Percentiles rank a stretch among this genome's conserved stretches.
Conservation (phyloP, 352 stramenopile species). For the Thalassiosira mediterranea region DNA sequence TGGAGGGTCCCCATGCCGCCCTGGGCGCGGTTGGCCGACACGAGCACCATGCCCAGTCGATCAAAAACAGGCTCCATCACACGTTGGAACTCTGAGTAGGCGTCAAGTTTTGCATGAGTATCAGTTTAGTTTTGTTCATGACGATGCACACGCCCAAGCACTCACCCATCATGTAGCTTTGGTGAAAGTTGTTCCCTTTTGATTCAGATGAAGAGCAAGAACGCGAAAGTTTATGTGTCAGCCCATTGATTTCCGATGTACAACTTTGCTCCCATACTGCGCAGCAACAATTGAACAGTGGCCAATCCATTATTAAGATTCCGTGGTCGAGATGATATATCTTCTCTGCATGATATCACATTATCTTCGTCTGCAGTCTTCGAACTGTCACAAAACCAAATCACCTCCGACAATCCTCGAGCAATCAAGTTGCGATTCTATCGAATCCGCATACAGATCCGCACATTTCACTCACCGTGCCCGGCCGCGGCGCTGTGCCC, state of each 20-base stretch:
- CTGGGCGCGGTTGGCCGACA: constrained; percentile 65
- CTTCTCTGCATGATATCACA: constrained; percentile 31
- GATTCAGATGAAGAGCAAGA: no score
- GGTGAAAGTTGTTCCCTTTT: constrained; percentile 46
- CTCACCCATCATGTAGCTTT: constrained; percentile 67
- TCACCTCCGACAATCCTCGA: constrained; percentile 21
- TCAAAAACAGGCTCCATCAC: constrained; percentile 79
- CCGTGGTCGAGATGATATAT: no score
- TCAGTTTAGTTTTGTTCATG: not conserved
- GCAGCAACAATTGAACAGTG: no score
- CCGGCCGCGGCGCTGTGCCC: constrained; percentile 48
- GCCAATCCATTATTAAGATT: no score
- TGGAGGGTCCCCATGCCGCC: constrained; percentile 55
- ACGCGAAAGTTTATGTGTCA: no score
- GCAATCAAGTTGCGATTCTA: no score
- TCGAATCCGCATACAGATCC: no score
- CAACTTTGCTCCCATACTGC: no score
- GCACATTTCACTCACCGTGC: constrained; percentile 21
- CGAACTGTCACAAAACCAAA: no score
- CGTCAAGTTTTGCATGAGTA: no score
- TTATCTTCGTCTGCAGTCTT: no score
- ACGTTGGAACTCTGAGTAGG: constrained; percentile 59
- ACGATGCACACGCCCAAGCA: not conserved
- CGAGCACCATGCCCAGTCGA: constrained; percentile 64
- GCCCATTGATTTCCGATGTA: no score